Conservation (phyloP, 805 yeast species). For the Millerozyma miso region DNA sequence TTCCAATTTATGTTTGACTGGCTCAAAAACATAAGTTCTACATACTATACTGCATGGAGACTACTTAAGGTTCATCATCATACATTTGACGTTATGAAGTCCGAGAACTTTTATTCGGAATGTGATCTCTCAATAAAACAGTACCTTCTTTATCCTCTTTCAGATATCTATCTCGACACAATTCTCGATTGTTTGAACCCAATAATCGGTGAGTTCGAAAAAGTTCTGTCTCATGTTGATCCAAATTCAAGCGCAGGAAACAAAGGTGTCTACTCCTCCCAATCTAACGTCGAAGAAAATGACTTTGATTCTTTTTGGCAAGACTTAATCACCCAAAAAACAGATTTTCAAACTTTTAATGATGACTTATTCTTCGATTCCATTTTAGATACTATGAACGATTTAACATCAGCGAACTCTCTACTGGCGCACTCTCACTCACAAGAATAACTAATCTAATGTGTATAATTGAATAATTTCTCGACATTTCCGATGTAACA, state of each 20-base stretch:
- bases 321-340: not conserved
- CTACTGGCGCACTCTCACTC: too few species aligned
- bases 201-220: not conserved
- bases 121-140: not conserved
- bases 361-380: not conserved
- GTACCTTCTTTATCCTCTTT: not conserved
- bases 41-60: not conserved
- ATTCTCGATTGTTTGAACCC: not conserved
- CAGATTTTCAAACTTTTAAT: not conserved
- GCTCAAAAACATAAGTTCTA: not conserved
- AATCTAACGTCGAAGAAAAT: not conserved
- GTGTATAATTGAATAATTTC: too few species aligned
- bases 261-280: not conserved
- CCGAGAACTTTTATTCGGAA: not conserved
- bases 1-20: not conserved
- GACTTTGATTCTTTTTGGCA: not conserved
- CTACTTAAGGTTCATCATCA: not conserved
- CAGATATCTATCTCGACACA: not conserved
- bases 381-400: not conserved
- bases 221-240: not conserved
- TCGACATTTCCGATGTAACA: too few species aligned
- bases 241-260: not conserved
- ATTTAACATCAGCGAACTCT: too few species aligned
- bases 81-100: not conserved
- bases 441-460: too few species aligned